Evolutionary conservation across 768 basidiomycete species (phyloP).

Genomic region (Pleurotus tuber-regium): DNA sequence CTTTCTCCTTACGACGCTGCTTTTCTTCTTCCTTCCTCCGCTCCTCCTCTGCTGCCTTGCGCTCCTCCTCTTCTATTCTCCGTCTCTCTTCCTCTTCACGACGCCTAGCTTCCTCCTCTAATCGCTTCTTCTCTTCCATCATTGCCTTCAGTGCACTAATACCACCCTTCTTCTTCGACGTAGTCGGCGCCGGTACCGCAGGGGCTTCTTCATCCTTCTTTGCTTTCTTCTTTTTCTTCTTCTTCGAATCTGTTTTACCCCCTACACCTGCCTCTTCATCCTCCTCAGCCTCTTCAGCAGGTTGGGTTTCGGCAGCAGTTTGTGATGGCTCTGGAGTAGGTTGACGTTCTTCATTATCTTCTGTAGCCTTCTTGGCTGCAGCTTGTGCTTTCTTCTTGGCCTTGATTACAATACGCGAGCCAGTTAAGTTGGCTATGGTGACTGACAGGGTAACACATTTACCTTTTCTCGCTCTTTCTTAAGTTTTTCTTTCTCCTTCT

Average conservation of each 20-base stretch:
- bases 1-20: constrained; percentile 81
- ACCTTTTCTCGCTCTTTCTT: constrained; percentile 99
- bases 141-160: constrained; percentile 84
- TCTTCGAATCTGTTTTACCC: constrained; percentile 59
- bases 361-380: constrained; percentile 70
- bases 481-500: constrained; percentile 95
- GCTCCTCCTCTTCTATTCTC: constrained; percentile 89
- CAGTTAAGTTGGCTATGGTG: constrained; percentile 7
- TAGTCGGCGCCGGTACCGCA: constrained; percentile 37
- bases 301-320: constrained; percentile 28
- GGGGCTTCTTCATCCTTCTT: constrained; percentile 47
- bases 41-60: constrained; percentile 73
- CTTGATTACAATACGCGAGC: constrained; percentile 37
- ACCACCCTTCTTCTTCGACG: constrained; percentile 71
- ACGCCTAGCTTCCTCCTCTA: constrained; percentile 80
- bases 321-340: constrained; percentile 23
- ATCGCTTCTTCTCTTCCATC: constrained; percentile 87
- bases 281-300: constrained; percentile 56
- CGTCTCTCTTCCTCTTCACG: constrained; percentile 74
- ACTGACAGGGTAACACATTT: neutral
- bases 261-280: constrained; percentile 59
- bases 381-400: constrained; percentile 95
- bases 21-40: constrained; percentile 79
- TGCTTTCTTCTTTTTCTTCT: constrained; percentile 85
- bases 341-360: constrained; percentile 25